These are phyloP conservation scores for Leishmania mexicana DNA, from an alignment of 208 protist genomes.

Conservation along the genomic window DNA sequence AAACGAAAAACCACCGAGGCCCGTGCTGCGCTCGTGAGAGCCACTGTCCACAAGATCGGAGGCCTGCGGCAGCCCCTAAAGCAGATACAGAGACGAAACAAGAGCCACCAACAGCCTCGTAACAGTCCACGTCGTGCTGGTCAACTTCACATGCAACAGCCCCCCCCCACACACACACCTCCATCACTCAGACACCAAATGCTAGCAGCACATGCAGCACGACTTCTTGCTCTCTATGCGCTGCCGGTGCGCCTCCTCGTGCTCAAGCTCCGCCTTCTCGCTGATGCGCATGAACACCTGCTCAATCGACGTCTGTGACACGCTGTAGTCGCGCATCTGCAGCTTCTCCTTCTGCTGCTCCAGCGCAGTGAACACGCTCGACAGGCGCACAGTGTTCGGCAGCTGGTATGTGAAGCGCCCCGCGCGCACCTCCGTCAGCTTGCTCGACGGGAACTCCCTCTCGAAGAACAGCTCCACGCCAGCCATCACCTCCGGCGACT, in stretches of 20 bases:
- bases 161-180: too few relatives aligned
- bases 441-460: conserved; percentile 28
- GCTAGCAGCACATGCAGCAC: background rate
- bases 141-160: too few relatives aligned
- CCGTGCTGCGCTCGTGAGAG: too few relatives aligned
- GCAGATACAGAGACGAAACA: too few relatives aligned
- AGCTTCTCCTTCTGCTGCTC: conserved; percentile 42
- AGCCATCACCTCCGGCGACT: conserved; percentile 8
- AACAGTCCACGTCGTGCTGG: too few relatives aligned
- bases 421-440: conserved; percentile 44
- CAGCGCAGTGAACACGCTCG: conserved; percentile 45
- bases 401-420: conserved; percentile 51
- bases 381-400: conserved; percentile 36
- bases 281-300: conserved; percentile 89
- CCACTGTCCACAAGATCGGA: too few relatives aligned
- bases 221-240: background rate
- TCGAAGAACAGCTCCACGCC: conserved; percentile 44
- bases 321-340: conserved; percentile 72
- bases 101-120: too few relatives aligned
- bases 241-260: conserved; percentile 31
- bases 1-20: too few relatives aligned
- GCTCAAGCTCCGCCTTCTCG: conserved; percentile 43
- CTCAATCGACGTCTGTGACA: conserved; percentile 84
- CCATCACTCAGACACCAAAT: too few relatives aligned
- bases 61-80: too few relatives aligned